Evolutionary conservation across 306 rosid species (phyloP).

Genomic region (Prunus salicina): DNA sequence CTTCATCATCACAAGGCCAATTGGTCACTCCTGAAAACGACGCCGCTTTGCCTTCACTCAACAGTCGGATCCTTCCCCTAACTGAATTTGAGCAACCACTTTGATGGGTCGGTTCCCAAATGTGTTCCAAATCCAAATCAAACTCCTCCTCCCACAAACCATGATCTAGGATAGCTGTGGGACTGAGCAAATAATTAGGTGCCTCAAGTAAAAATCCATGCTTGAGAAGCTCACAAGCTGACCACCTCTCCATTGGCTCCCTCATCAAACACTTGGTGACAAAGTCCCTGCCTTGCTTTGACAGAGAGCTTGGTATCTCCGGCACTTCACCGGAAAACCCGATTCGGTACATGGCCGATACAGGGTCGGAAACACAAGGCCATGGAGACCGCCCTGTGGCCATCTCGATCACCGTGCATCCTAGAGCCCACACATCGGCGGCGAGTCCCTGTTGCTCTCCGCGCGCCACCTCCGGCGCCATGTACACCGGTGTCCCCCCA

Average conservation of each 20-base stretch:
- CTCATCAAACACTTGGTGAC: constrained; percentile 60
- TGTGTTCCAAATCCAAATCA: constrained; percentile 15
- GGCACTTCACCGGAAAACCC: constrained; percentile 59
- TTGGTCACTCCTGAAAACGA: constrained; percentile 14
- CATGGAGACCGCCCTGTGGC: constrained; percentile 64
- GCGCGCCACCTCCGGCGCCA: constrained; percentile 98
- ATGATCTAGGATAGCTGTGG: constrained; percentile 57
- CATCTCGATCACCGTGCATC: constrained; percentile 83
- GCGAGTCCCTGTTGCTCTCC: constrained; percentile 74
- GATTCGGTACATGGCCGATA: constrained; percentile 52
- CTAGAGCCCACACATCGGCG: constrained; percentile 92
- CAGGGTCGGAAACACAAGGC: constrained; percentile 51
- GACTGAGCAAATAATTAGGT: constrained; percentile 16
- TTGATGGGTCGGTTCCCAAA: constrained; percentile 22
- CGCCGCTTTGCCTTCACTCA: constrained; percentile 24
- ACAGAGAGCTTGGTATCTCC: constrained; percentile 54
- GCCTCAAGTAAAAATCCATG: constrained; percentile 51
- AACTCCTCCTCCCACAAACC: constrained; percentile 39
- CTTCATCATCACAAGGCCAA: constrained; percentile 47
- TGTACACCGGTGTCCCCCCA: constrained; percentile 72
- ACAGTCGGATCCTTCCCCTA: constrained; percentile 40
- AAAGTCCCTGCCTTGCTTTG: constrained; percentile 70
- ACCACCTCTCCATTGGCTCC: constrained; percentile 64
- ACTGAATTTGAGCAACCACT: constrained; percentile 25
- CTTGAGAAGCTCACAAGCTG: constrained; percentile 57